A percentile compares a stretch with the other conserved stretches of the same genome.
These are phyloP conservation scores for Amyloporia xantha DNA, from an alignment of 768 basidiomycete species.

Conservation along the genomic window DNA sequence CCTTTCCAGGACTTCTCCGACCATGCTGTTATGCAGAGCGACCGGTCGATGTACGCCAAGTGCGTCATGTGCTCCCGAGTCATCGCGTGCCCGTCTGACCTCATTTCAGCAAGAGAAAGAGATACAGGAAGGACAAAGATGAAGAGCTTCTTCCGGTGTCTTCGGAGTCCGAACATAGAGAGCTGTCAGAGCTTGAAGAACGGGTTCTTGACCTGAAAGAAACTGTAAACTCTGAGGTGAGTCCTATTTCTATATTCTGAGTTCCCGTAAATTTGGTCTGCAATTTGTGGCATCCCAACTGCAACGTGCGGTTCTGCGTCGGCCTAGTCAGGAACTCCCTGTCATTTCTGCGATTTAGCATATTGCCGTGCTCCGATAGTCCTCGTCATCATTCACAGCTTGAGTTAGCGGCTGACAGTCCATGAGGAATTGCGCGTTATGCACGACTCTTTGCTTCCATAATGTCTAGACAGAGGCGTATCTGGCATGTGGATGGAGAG, in stretches of 20 bases:
- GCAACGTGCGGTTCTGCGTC: too few relatives aligned
- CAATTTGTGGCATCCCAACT: too few relatives aligned
- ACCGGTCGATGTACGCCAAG: slow-evolving; percentile 8
- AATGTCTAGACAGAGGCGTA: too few relatives aligned
- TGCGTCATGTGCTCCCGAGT: not conserved
- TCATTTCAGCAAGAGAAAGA: not conserved
- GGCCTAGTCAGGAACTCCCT: too few relatives aligned
- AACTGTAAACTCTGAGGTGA: not conserved
- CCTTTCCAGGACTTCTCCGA: not conserved
- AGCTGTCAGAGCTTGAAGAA: slow-evolving; percentile 14
- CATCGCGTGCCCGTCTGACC: not conserved
- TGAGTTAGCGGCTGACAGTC: too few relatives aligned
- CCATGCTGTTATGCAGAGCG: not conserved
- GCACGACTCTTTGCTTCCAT: too few relatives aligned
- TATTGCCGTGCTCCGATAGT: too few relatives aligned
- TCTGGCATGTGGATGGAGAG: too few relatives aligned
- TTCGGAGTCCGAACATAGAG: not conserved
- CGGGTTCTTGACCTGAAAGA: slow-evolving; percentile 17
- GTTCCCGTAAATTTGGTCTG: not conserved
- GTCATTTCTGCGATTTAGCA: too few relatives aligned
- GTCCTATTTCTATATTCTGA: not conserved
- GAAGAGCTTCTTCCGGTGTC: not conserved
- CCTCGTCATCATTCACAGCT: too few relatives aligned
- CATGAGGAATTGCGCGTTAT: too few relatives aligned
- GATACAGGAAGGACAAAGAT: not conserved